Evolutionary conservation across 768 basidiomycete genomes (phyloP).

Genomic region (Pleurotus djamor): DNA sequence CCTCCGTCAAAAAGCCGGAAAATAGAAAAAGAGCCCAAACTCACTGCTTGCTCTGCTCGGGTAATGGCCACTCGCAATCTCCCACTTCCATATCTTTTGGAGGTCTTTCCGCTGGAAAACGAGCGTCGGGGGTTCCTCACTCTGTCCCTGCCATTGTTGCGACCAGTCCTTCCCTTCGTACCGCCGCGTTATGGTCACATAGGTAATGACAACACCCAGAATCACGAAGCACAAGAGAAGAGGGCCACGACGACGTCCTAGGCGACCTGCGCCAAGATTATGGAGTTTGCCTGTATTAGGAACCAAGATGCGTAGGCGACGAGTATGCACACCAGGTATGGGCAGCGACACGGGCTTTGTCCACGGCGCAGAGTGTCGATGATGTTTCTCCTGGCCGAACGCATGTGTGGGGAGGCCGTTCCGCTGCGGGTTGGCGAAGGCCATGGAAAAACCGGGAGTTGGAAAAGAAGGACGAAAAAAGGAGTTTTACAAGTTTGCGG

Average conservation of each 20-base stretch:
- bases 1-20: not conserved
- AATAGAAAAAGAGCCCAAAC: slow-evolving; percentile 22
- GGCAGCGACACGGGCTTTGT: slow-evolving; percentile 54
- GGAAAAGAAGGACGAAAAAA: not conserved
- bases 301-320: slow-evolving; percentile 56
- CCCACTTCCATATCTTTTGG: slow-evolving; percentile 91
- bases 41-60: slow-evolving; percentile 70
- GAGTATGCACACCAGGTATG: slow-evolving; percentile 55
- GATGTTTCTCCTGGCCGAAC: slow-evolving; percentile 40
- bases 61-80: slow-evolving; percentile 86
- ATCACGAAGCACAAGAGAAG: slow-evolving; percentile 50
- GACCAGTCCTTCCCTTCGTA: slow-evolving; percentile 40
- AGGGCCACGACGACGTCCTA: slow-evolving; percentile 55
- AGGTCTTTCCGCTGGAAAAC: slow-evolving; percentile 71
- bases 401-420: slow-evolving; percentile 40
- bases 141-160: slow-evolving; percentile 31
- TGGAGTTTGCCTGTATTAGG: slow-evolving; percentile 51
- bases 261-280: slow-evolving; percentile 38
- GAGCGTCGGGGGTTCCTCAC: slow-evolving; percentile 58
- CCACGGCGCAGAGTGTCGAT: slow-evolving; percentile 38
- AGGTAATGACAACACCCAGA: slow-evolving; percentile 46
- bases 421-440: slow-evolving; percentile 7
- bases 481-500: not conserved
- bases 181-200: slow-evolving; percentile 42
- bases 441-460: not conserved